Evolutionary conservation across 2,329 filamentous ascomycete species (phyloP).

Genomic region (Verticillium nubilum): DNA sequence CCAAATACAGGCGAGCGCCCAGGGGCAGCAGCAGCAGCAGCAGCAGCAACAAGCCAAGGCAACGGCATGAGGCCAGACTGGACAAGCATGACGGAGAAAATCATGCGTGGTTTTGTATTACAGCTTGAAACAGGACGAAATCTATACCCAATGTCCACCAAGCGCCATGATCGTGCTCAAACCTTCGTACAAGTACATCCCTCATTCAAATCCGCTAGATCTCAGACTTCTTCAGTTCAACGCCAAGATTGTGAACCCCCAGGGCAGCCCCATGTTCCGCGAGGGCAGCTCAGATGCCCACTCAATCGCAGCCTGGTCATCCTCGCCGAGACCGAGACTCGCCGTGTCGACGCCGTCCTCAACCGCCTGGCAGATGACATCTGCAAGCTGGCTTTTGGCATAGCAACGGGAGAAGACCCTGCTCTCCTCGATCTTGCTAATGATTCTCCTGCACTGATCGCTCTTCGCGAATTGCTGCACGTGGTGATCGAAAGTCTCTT

Average conservation of each 20-base stretch:
- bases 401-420: slow-evolving; percentile 25
- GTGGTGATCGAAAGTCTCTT: slow-evolving; percentile 16
- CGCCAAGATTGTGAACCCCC: slow-evolving; percentile 30
- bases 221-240: slow-evolving; percentile 20
- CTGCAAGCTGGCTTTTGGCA: slow-evolving; percentile 22
- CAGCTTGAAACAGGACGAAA: not conserved
- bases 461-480: slow-evolving; percentile 23
- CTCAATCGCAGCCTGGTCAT: slow-evolving; percentile 16
- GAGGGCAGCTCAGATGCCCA: slow-evolving; percentile 22
- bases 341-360: slow-evolving; percentile 13
- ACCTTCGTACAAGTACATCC: not conserved
- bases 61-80: slow-evolving; percentile 1
- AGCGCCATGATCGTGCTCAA: not conserved
- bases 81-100: not conserved
- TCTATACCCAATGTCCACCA: not conserved
- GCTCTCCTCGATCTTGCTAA: slow-evolving; percentile 23
- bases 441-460: slow-evolving; percentile 20
- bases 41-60: slow-evolving; percentile 24
- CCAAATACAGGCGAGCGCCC: slow-evolving; percentile 43
- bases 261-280: slow-evolving; percentile 29
- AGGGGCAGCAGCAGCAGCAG: slow-evolving; percentile 27
- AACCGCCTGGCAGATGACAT: slow-evolving; percentile 23
- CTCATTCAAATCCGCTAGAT: not conserved
- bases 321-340: slow-evolving; percentile 5
- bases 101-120: not conserved